Evolutionary conservation across 2,329 filamentous ascomycete genomes (phyloP), one percentile per base, ranked within the genome.

Genomic region (Kalmusia sp.): DNA sequence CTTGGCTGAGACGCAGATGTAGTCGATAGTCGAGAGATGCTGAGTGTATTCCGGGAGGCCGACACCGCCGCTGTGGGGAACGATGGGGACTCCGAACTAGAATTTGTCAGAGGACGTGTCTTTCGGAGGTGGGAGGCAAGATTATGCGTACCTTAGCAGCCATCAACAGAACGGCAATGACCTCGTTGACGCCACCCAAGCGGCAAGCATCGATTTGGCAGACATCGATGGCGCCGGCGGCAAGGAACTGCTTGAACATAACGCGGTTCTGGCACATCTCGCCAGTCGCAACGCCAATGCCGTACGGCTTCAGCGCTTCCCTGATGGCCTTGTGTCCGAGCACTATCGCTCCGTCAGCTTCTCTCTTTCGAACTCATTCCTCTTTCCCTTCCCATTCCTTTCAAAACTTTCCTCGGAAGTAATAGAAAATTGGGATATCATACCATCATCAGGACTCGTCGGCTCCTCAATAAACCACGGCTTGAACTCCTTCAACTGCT

Each of bases 191-290:
- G 57, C 92, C 92, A 35, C 92, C 92, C 63, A 96, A 84, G 22
- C 92, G 88, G 80, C 92, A 96, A 3, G 92, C 92, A 67, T 96
- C 92, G 64, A 95, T 90, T 76, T 96, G 92, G 72, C 91, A 92
- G 17, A 96, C 86, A 68, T 95, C 92, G 64, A 96, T 91, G 55
- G 92, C 91, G 45, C 89, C 89, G 2, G 86, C 81, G 71, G 88
- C 85, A 46, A 96, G 84, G 55, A 96, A 84, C 77, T 96, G 92
- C 83, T 96, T 96, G 85, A 96, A 96, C 67, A 96, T 86, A 61
- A 96, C 90, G 33, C 92, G 87, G 80, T 96, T 96, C 80, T 96
- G 92, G 79, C 91, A 95, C 91, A 96, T 96, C 79, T 96, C 92
- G 58, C 92, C 92, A 0, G 92, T 96, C 6, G 92, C 92, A 4